Percentiles rank a stretch among this genome's conserved stretches.
These are phyloP conservation scores for Tricholoma sp. DNA, from an alignment of 768 basidiomycete species.

Conservation along the genomic window DNA sequence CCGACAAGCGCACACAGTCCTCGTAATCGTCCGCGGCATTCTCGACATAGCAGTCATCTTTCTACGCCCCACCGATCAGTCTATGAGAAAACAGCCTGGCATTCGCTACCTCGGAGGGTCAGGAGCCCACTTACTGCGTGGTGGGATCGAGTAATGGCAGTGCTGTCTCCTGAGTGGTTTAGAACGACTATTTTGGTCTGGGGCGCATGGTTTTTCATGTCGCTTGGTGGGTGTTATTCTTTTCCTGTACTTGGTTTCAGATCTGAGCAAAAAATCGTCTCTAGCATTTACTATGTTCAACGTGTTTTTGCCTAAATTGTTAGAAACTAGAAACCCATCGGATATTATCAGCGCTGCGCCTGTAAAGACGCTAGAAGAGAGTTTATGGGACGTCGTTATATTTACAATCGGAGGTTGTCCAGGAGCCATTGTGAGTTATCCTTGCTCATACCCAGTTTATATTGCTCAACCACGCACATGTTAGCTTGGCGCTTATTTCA, in stretches of 20 bases:
- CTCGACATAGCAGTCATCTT: constrained; percentile 11
- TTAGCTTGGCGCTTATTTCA: constrained; percentile 82
- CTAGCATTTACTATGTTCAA: constrained; percentile 90
- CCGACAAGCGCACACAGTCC: background rate
- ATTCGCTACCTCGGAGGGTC: constrained; percentile 48
- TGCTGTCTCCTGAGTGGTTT: constrained; percentile 73
- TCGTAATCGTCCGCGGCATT: background rate
- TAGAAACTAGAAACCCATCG: constrained; percentile 52
- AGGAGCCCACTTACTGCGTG: constrained; percentile 61
- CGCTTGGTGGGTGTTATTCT: constrained; percentile 51
- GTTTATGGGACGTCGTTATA: constrained; percentile 81
- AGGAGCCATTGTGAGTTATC: constrained; percentile 64
- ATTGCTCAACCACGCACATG: background rate
- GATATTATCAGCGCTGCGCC: constrained; percentile 10
- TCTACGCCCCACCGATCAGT: constrained; percentile 27
- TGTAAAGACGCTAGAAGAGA: constrained; percentile 50
- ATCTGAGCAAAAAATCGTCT: constrained; percentile 1
- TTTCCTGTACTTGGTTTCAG: background rate
- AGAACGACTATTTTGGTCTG: constrained; percentile 77
- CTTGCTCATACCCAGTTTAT: background rate
- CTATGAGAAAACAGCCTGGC: constrained; percentile 38
- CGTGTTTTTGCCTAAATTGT: constrained; percentile 80
- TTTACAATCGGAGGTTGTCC: constrained; percentile 84
- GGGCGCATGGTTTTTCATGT: constrained; percentile 71
- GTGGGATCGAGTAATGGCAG: constrained; percentile 61